phyloP scores from a whole-genome alignment of 2,329 filamentous ascomycete species.

The Colletotrichum simmondsii region DNA sequence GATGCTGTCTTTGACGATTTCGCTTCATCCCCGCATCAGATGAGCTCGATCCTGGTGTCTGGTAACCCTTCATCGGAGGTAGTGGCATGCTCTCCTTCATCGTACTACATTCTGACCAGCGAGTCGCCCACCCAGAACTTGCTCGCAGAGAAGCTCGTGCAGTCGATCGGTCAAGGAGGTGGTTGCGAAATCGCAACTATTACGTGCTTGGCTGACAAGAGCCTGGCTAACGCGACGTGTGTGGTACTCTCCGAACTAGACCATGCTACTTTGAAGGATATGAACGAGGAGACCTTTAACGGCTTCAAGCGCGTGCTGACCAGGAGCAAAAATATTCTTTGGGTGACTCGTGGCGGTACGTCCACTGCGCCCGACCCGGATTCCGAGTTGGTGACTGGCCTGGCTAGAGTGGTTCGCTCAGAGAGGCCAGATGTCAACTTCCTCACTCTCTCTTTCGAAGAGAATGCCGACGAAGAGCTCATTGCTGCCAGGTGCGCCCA shows the following conservation, averaged over 20 bases:
- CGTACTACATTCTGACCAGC: constrained; percentile 3
- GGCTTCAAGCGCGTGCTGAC: constrained; percentile 37
- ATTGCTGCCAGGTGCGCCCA: constrained; percentile 19
- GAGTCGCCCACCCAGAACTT: neutral
- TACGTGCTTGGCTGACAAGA: constrained; percentile 12
- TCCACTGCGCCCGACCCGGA: constrained; percentile 32
- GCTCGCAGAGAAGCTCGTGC: constrained; percentile 3
- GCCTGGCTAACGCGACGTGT: constrained; percentile 33
- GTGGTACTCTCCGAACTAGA: constrained; percentile 39
- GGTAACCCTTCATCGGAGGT: constrained; percentile 27
- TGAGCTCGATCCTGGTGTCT: constrained; percentile 37
- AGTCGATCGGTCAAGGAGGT: neutral
- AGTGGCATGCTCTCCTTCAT: too few relatives aligned
- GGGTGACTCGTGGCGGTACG: constrained; percentile 22
- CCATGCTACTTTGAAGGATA: constrained; percentile 34
- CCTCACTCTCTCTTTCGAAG: constrained; percentile 36
- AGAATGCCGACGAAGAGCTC: neutral
- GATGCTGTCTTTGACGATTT: constrained; percentile 41
- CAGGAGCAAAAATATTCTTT: constrained; percentile 32
- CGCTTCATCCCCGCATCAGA: constrained; percentile 29
- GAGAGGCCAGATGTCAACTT: constrained; percentile 36
- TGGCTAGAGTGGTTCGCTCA: constrained; percentile 37
- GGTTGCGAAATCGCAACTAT: neutral
- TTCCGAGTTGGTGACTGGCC: constrained; percentile 37
- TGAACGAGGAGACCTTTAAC: constrained; percentile 33